Conservation (phyloP, 495 filamentous ascomycete genomes). For the Neurospora africana region DNA sequence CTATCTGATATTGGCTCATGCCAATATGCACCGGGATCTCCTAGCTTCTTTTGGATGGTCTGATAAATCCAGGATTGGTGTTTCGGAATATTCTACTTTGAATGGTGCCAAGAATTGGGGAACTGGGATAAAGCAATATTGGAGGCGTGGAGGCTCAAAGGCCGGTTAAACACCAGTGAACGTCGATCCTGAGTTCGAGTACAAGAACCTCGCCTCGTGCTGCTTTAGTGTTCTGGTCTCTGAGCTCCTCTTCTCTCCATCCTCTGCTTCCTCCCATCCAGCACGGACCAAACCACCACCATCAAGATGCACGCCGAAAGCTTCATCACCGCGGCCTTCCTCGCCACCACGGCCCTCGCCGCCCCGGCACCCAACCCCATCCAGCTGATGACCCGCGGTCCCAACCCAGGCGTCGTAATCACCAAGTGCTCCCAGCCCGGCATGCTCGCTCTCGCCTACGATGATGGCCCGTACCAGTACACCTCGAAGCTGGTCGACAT, state of each 20-base stretch:
- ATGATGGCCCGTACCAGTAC: constrained; percentile 64
- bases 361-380: constrained; percentile 24
- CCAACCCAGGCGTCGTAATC: constrained; percentile 30
- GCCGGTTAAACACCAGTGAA: background rate
- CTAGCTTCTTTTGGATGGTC: background rate
- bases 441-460: constrained; percentile 48
- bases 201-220: background rate
- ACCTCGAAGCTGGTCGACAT: constrained; percentile 56
- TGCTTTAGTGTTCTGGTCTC: background rate
- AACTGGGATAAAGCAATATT: background rate
- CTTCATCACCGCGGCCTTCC: constrained; percentile 17
- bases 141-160: background rate
- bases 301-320: constrained; percentile 22
- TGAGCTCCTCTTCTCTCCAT: background rate
- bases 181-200: background rate
- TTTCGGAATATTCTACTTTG: background rate
- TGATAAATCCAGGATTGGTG: background rate
- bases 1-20: background rate
- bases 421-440: constrained; percentile 31
- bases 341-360: constrained; percentile 18
- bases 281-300: background rate
- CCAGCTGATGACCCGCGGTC: constrained; percentile 26
- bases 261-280: background rate
- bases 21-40: background rate
- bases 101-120: background rate